Evolutionary conservation across 116 monocot species (phyloP), one percentile per base, ranked within the genome.

Genomic region (Trichopus zeylanicus): DNA sequence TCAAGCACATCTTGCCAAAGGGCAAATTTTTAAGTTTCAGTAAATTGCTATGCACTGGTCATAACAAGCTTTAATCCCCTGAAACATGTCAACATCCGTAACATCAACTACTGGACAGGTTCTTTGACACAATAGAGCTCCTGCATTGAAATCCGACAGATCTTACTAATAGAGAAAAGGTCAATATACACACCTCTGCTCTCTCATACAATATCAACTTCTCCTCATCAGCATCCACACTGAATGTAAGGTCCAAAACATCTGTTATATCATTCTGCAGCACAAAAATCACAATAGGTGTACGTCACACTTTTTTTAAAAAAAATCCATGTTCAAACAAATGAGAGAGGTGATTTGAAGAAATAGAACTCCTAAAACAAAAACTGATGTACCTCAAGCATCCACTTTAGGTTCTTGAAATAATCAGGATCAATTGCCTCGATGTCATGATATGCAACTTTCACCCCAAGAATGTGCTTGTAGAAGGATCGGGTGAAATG

Each of bases 401-500:
- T 81, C 81, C 81, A 81, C 51, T 81, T 81, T 51, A 81, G 76
- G 25, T 86, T 86, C 66, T 81, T 81, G 62, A 72, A 86, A 51
- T 86, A 86, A 74, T 78, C 81, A 68, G 94, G 94, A 69, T 94
- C 94, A 30, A 92, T 85, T 28, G 98, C 98, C 68, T 99, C 98
- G 62, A 99, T 99, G 46, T 99, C 98, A 74, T 88, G 98, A 65
- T 99, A 99, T 10, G 98, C 92, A 33, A 99, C 98, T 74, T 99
- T 99, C 15, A 78, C 82, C 7, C 86, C 98, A 49, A 99, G 85
- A 73, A 99, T 99, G 52, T 99, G 98, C 57, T 99, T 99, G 75
- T 99, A 99, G 58, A 99, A 99, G 61, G 98, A 99, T 74, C 98
- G 70, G 10, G 98, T 99, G 49, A 99, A 99, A 85, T 99, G 98